Evolutionary conservation across 1,139 yeast species (phyloP), one percentile per base, ranked within the genome.

Genomic region (Lodderomyces jiufengensis): DNA sequence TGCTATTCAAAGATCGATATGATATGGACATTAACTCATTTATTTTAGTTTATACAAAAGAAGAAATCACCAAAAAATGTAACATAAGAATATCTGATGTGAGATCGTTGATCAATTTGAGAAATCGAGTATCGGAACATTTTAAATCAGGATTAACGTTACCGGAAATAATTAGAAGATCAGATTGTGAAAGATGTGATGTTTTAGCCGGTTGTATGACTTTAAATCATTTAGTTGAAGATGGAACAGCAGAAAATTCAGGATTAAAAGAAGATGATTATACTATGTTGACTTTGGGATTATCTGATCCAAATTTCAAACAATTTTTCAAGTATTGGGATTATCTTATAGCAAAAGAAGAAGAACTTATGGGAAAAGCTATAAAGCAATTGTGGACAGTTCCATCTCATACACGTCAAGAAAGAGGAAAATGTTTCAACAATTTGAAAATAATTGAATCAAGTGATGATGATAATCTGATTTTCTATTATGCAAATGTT

Each of bases 1-100:
- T 92, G 13, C 62, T 92, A 42, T 71, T 88, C 50, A 78, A 80
- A 35, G 97, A 92, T 46, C 64, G 95, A 27, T 92, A 92, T 52
- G 81, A 78, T 25, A 57, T 81, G 36, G 80, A 81, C 27, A 73
- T 85, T 3, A 66, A 72, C 9, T 76, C 79, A 39, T 86, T 83
- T 35, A 59, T 88, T 29, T 62, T 92, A 29, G 85, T 84, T 13
- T 92, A 90, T 55, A 79, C 95, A 0, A 81, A 80, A 43, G 70
- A 73, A 25, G 69, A 71, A 33, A 66, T 74, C 23, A 73, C 84
- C 26, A 70, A 74, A 29, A 69, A 76, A 33, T 74, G 76, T 43
- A 83, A 84, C 26, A 67, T 83, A 4, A 62, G 70, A 24, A 51
- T 59, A 10, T 61, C 76, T 6, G 86, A 84, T 36, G 56, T 90